These are phyloP conservation scores for Nectriaceae sp. DNA, from an alignment of 2,329 filamentous ascomycete genomes.

Conservation along the genomic window DNA sequence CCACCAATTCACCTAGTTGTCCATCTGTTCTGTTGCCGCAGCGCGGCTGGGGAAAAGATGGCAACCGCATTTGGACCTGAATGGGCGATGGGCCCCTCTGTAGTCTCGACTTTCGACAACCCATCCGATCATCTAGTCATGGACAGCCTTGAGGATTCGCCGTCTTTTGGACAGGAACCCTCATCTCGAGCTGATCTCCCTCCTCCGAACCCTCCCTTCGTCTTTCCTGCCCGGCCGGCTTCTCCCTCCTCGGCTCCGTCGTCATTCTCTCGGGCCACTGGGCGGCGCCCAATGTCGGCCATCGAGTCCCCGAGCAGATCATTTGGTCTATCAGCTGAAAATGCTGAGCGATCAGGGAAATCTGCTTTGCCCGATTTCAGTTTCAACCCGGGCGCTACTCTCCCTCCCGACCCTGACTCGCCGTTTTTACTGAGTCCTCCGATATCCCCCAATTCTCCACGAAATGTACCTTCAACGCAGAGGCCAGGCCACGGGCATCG, in stretches of 20 bases:
- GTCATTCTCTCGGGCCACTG: slow-evolving; percentile 49
- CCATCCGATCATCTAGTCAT: slow-evolving; percentile 27
- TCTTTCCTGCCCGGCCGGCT: slow-evolving; percentile 57
- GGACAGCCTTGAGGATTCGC: slow-evolving; percentile 15
- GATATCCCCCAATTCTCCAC: slow-evolving; percentile 53
- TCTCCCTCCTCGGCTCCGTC: slow-evolving; percentile 48
- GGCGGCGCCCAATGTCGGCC: slow-evolving; percentile 54
- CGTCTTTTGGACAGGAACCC: slow-evolving; percentile 15
- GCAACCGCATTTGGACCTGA: slow-evolving; percentile 43
- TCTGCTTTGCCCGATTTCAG: slow-evolving; percentile 54
- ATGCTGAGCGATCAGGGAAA: slow-evolving; percentile 25
- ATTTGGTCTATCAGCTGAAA: slow-evolving; percentile 32
- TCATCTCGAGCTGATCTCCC: slow-evolving; percentile 32
- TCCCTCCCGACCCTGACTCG: slow-evolving; percentile 40
- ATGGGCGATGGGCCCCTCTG: slow-evolving; percentile 33
- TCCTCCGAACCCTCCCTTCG: slow-evolving; percentile 64
- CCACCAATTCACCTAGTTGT: slow-evolving; percentile 37
- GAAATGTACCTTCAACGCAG: slow-evolving; percentile 55
- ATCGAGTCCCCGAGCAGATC: slow-evolving; percentile 46
- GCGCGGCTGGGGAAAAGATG: slow-evolving; percentile 49
- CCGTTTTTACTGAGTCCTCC: slow-evolving; percentile 54
- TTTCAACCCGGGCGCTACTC: slow-evolving; percentile 56
- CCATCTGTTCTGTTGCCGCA: slow-evolving; percentile 49
- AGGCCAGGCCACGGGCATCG: slow-evolving; percentile 72
- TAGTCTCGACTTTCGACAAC: slow-evolving; percentile 26